phyloP scores from a whole-genome alignment of 2,329 filamentous ascomycete genomes.

The Colletotrichum ledebouriae region DNA sequence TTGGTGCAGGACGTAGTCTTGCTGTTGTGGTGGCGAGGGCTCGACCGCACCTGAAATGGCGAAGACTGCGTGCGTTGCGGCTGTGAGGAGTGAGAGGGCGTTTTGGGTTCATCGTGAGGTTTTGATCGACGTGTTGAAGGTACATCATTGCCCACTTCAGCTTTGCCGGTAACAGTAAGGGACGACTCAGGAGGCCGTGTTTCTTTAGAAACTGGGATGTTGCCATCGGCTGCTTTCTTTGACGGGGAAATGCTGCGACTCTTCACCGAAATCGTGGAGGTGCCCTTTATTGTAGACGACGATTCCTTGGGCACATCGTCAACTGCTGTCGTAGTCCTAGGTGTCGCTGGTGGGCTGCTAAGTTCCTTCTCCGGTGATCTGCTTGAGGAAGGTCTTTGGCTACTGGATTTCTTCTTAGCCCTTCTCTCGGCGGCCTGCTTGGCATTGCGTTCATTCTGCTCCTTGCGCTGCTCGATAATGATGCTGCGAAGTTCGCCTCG shows the following conservation, averaged over 20 bases:
- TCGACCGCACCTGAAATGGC: neutral
- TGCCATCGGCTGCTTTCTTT: neutral
- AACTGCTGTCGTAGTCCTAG: slow-evolving; percentile 27
- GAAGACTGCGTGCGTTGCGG: neutral
- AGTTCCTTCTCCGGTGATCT: slow-evolving; percentile 17
- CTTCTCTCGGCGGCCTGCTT: slow-evolving; percentile 55
- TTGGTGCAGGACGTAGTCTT: neutral
- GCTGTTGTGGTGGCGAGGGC: slow-evolving; percentile 12
- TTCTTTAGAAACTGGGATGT: neutral
- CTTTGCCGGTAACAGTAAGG: neutral
- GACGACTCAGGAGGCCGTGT: neutral
- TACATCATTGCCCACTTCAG: neutral
- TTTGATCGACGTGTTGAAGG: neutral
- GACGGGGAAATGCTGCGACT: slow-evolving; percentile 4
- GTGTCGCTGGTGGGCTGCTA: slow-evolving; percentile 12
- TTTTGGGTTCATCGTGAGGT: neutral
- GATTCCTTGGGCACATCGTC: slow-evolving; percentile 41
- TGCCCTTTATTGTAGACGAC: slow-evolving; percentile 37
- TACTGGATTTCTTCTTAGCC: slow-evolving; percentile 50
- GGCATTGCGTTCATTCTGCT: slow-evolving; percentile 69
- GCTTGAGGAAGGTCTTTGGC: slow-evolving; percentile 43
- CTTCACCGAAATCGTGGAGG: neutral
- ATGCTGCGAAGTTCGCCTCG: slow-evolving; percentile 75
- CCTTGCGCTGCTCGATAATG: slow-evolving; percentile 72
- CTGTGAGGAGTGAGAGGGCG: neutral